Evolutionary conservation across 345 rosid species (phyloP).

Genomic region (Ceriops tagal): DNA sequence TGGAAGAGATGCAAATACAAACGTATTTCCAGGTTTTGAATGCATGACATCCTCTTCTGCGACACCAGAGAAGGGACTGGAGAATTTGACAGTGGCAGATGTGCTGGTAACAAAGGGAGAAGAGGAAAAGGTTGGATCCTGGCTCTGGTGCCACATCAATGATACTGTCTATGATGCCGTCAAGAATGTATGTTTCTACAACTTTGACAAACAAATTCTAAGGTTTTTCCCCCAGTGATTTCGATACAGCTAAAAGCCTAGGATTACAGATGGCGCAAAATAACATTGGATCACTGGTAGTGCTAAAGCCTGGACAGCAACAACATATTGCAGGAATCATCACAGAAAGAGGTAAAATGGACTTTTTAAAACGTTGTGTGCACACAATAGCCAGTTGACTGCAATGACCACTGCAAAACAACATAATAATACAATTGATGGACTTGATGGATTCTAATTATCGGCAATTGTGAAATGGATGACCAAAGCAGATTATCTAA

Average conservation of each 20-base stretch:
- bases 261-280: slow-evolving; percentile 73
- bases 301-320: slow-evolving; percentile 73
- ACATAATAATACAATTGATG: background rate
- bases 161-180: slow-evolving; percentile 73
- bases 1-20: slow-evolving; percentile 15
- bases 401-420: too few relatives aligned
- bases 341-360: slow-evolving; percentile 72
- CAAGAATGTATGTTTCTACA: slow-evolving; percentile 50
- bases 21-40: slow-evolving; percentile 30
- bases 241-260: background rate
- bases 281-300: slow-evolving; percentile 81
- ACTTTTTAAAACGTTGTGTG: background rate
- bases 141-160: slow-evolving; percentile 60
- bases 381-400: too few relatives aligned
- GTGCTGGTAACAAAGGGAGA: slow-evolving; percentile 60
- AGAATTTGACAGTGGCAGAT: slow-evolving; percentile 74
- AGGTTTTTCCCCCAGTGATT: background rate
- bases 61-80: slow-evolving; percentile 58
- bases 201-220: slow-evolving; percentile 1
- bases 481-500: slow-evolving; percentile 59
- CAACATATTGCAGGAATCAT: slow-evolving; percentile 73
- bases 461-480: slow-evolving; percentile 14
- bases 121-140: slow-evolving; percentile 48
- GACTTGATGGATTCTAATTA: background rate
- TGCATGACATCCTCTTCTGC: slow-evolving; percentile 28